phyloP scores from a whole-genome alignment of 805 yeast species.

The Ogataea dorogensis region DNA sequence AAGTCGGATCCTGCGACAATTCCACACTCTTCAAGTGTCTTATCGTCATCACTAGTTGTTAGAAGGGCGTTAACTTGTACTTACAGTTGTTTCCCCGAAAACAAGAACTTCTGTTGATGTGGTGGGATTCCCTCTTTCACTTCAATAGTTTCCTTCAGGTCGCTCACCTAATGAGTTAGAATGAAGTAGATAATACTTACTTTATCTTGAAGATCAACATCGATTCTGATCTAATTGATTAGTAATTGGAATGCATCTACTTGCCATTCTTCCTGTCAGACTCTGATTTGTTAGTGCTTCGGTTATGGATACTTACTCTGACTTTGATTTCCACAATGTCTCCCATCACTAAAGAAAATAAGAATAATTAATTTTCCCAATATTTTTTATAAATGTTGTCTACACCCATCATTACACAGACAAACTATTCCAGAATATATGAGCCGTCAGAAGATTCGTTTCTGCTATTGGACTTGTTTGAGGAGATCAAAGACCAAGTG shows the following conservation, averaged over 20 bases:
- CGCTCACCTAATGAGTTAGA: constrained; percentile 38
- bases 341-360: constrained; percentile 1
- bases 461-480: constrained; percentile 77
- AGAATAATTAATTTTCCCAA: neutral
- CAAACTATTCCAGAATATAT: constrained; percentile 73
- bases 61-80: constrained; percentile 29
- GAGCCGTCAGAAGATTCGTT: constrained; percentile 96
- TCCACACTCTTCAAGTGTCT: constrained; percentile 69
- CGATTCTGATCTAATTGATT: constrained; percentile 55
- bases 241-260: constrained; percentile 20
- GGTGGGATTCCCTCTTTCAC: constrained; percentile 98
- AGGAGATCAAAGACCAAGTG: constrained; percentile 47
- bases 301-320: constrained; percentile 27
- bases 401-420: constrained; percentile 61
- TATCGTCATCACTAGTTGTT: constrained; percentile 60
- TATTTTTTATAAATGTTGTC: constrained; percentile 55
- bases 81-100: constrained; percentile 85
- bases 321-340: constrained; percentile 32
- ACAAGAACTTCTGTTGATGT: constrained; percentile 87
- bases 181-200: constrained; percentile 37
- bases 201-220: constrained; percentile 66
- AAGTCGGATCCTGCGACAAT: constrained; percentile 81
- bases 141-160: constrained; percentile 87
- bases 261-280: constrained; percentile 73
- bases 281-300: constrained; percentile 39